Evolutionary conservation across 2,329 filamentous ascomycete species (phyloP), one percentile per base, ranked within the genome.

Genomic region (Fusarium caatingaense): DNA sequence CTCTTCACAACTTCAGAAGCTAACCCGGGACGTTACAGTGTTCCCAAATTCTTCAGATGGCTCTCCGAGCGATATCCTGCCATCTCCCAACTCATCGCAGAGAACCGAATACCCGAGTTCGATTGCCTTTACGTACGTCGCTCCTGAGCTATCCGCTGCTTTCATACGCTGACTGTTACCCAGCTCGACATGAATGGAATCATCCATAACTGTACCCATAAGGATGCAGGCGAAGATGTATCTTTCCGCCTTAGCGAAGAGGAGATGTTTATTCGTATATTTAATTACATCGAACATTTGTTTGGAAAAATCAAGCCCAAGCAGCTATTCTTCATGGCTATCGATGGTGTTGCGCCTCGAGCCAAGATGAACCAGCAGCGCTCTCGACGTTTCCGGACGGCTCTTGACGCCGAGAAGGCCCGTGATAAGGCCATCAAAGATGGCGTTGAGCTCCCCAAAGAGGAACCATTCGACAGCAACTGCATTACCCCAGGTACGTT

Each of bases 361-460:
- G 96, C 96, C 74, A 99, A 99, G 86, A 99, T 99, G 96, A 99
- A 99, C 81, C 96, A 99, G 82, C 96, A 99, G 83, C 93, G 96
- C 74, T 92, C 96, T 60, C 91, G 96, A 76, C 92, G 96, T 78
- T 99, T 99, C 81, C 89, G 96, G 76, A 98, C 96, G 25, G 96
- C 96, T 42, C 85, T 98, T 53, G 97, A 99, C 77, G 92, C 89
- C 60, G 96, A 99, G 80, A 88, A 89, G 73, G 94, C 94, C 64
- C 92, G 93, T 80, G 93, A 98, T 63, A 98, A 97, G 87, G 97
- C 96, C 47, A 90, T 98, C 66, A 86, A 84, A 51, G 93, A 98
- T 77, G 97, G 97, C 51, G 85, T 94, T 66, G 93, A 98, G 82
- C 90, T 99, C 86, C 96, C 96, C 30, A 96, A 96, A 77, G 95